Evolutionary conservation across 805 yeast species (phyloP).

Genomic region (Kluyveromyces siamensis): DNA sequence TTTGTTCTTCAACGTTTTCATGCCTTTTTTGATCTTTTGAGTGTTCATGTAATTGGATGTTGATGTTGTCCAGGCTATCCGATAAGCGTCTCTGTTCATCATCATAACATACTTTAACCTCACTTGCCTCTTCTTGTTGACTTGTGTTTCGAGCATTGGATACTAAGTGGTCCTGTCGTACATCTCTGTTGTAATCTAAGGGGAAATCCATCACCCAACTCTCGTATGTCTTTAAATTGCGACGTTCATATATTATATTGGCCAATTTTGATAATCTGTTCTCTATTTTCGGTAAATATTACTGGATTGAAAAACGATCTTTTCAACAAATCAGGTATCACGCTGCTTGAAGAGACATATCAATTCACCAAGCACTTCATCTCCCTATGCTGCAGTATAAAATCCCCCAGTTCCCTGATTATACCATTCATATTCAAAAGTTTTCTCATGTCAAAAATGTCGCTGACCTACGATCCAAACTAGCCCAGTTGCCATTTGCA

Average conservation of each 20-base stretch:
- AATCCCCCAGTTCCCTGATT: constrained; percentile 41
- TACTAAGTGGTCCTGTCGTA: background rate
- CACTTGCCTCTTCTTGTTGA: background rate
- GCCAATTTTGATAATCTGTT: background rate
- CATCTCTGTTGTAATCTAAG: background rate
- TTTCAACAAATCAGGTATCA: too few relatives aligned
- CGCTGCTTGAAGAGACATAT: background rate
- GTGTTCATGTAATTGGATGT: too few relatives aligned
- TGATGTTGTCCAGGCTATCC: too few relatives aligned
- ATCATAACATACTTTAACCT: background rate
- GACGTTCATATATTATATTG: background rate
- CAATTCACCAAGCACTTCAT: background rate
- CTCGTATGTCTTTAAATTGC: background rate
- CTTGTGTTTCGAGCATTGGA: background rate
- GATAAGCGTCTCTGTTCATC: too few relatives aligned
- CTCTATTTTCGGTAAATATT: background rate
- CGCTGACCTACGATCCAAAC: constrained; percentile 31
- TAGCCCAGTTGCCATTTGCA: constrained; percentile 49
- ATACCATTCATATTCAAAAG: constrained; percentile 32
- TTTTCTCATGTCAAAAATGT: constrained; percentile 40
- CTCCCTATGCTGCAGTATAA: constrained; percentile 2
- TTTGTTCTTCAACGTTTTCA: background rate
- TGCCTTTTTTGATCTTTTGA: too few relatives aligned
- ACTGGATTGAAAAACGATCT: background rate
- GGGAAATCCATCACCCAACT: background rate